Evolutionary conservation across 805 yeast species (phyloP), one percentile per base, ranked within the genome.

Genomic region (Lipomyces oligophaga): DNA sequence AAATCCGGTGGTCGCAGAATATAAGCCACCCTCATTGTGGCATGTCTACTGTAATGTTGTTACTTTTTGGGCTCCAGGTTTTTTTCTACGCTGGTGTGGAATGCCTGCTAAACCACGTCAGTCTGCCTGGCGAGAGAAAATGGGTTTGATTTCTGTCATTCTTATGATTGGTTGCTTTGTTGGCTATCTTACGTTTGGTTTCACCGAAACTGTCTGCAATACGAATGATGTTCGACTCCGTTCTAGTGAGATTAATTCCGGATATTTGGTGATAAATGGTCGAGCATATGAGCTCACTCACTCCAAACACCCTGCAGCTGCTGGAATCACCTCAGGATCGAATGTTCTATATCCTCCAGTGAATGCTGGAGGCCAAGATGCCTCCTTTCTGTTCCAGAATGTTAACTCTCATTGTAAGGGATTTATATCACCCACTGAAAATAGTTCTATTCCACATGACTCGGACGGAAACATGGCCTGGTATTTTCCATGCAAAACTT

Each of bases 121-220:
- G 63, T 79, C 80, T 72, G 97, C 97, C 0, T 93, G 98, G 98
- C 77, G 98, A 61, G 98, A 93, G 62, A 90, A 90, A 62, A 83
- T 89, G 44, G 97, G 87, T 1, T 72, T 93, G 35, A 72, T 90
- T 35, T 75, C 93, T 1, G 73, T 88, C 44, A 88, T 90, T 58
- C 54, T 83, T 16, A 75, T 76, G 57, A 68, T 85, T 37, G 97
- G 93, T 45, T 79, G 85, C 0, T 64, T 83, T 42, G 83, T 88
- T 32, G 96, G 95, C 1, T 93, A 74, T 63, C 71, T 90, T 57
- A 87, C 96, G 1, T 90, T 90, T 68, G 97, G 97, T 1, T 75
- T 90, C 67, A 84, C 96, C 7, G 77, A 76, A 58, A 77, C 95
- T 0, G 94, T 88, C 13, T 93, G 98, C 65, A 63, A 68, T 19